Evolutionary conservation across 2,329 filamentous ascomycete genomes (phyloP), one percentile per base, ranked within the genome.

Genomic region (Trichoderma semiorbis): DNA sequence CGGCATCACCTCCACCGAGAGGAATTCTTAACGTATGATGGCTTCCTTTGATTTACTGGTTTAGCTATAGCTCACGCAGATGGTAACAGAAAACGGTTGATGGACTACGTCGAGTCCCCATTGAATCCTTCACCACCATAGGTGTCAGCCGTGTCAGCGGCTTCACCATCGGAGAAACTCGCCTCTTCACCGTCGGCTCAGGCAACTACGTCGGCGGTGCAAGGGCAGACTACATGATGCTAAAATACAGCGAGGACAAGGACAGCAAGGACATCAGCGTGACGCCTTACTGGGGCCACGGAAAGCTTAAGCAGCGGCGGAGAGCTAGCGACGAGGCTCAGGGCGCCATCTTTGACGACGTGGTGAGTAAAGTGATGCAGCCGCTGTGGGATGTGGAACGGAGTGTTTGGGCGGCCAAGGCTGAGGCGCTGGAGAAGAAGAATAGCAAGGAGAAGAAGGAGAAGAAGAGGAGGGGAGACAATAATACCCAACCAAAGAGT

Each of bases 331-430:
- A 53, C 8, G 69, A 71, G 50, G 16, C 18, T 12, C 68, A 72
- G 53, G 32, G 28, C 12, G 43, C 34, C n/a, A 68, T 64, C 7
- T 47, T 73, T 11, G 50, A 71, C 11, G 82, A 85, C 65, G 87
- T 88, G 28, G 88, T 86, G 78, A 75, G 75, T 63, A 81, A 81
- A 72, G 89, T 96, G 68, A 84, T 91, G 61, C 78, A 80, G n/a
- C 81, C 83, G 53, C 87, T 95, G 3, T 84, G 87, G 76, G 75
- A 75, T 47, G 80, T 97, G 60, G 95, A 97, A 83, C 84, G 84
- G 76, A 84, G 86, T 72, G 94, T 91, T 36, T 97, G 94, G 93
- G 73, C 69, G 24, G 30, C 64, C 7, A 66, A 70, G 50, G 73
- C 70, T 6, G 64, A 71, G 18, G 64, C 28, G 71, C 3, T 58